These are phyloP conservation scores for Gossypium longicalyx DNA, from an alignment of 345 rosid genomes.

Conservation along the genomic window DNA sequence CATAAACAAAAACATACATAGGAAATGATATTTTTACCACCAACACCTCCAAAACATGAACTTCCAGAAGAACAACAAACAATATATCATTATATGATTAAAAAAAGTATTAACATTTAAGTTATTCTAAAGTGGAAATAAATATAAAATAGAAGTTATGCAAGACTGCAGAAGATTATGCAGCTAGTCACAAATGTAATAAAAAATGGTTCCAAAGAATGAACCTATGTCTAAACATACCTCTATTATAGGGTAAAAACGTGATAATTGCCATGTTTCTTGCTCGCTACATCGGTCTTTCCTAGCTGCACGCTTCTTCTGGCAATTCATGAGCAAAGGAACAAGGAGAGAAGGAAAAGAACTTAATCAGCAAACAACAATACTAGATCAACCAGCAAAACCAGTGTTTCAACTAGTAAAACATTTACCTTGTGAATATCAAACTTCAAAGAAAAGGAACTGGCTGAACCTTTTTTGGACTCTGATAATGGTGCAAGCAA, in stretches of 20 bases:
- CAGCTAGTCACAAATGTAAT: background rate
- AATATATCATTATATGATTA: background rate
- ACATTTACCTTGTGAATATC: constrained; percentile 79
- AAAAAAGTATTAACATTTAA: background rate
- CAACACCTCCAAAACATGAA: background rate
- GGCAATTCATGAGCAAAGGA: constrained; percentile 28
- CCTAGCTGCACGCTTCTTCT: constrained; percentile 89
- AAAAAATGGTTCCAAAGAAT: background rate
- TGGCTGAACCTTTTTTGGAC: constrained; percentile 54
- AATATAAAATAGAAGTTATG: background rate
- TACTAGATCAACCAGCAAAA: constrained; percentile 8
- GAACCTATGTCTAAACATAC: constrained; percentile 29
- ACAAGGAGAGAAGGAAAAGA: background rate
- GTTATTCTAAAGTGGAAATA: background rate
- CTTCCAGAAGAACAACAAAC: background rate
- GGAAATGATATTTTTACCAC: background rate
- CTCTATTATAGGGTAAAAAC: constrained; percentile 97
- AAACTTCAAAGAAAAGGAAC: constrained; percentile 78
- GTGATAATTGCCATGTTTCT: constrained; percentile 87
- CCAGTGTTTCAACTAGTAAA: constrained; percentile 6
- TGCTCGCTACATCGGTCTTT: constrained; percentile 76
- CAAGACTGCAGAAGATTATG: background rate
- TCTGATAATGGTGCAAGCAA: constrained; percentile 66
- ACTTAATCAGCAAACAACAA: constrained; percentile 11
- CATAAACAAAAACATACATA: background rate